A percentile compares a stretch with the other conserved stretches of the same genome.
These are phyloP conservation scores for Microascus cirrosus DNA, from an alignment of 2,329 filamentous ascomycete species.

Conservation along the genomic window DNA sequence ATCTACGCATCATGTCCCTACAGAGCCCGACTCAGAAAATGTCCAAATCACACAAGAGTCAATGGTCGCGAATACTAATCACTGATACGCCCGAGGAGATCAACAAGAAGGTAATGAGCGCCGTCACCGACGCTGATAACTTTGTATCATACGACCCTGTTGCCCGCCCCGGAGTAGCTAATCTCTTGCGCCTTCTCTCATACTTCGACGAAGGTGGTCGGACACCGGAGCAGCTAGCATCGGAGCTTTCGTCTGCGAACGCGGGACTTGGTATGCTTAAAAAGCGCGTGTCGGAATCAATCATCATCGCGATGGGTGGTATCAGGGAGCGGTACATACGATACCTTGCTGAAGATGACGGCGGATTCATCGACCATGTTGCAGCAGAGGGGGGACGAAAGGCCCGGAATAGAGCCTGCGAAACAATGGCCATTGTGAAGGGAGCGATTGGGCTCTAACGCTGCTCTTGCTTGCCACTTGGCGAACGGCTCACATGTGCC, in stretches of 20 bases:
- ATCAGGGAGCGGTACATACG: conserved; percentile 46
- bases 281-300: conserved; percentile 44
- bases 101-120: conserved; percentile 54
- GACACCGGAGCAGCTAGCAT: conserved; percentile 26
- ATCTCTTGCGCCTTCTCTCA: conserved; percentile 71
- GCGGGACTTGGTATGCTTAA: conserved; percentile 27
- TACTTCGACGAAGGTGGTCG: conserved; percentile 44
- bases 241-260: conserved; percentile 17
- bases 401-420: conserved; percentile 50
- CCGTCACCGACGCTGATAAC: conserved; percentile 63
- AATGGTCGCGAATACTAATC: conserved; percentile 69
- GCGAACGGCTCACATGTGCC: background rate
- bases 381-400: conserved; percentile 45
- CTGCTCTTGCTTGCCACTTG: background rate
- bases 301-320: conserved; percentile 39
- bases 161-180: conserved; percentile 70
- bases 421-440: conserved; percentile 43
- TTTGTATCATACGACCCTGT: conserved; percentile 61
- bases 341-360: conserved; percentile 34
- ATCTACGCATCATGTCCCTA: conserved; percentile 84
- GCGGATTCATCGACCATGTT: conserved; percentile 43
- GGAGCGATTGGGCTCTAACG: conserved; percentile 36
- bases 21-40: conserved; percentile 72
- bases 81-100: conserved; percentile 60
- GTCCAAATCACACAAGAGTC: conserved; percentile 75